Base-by-base conservation (phyloP, 495 filamentous ascomycete species). In the Symbiotaphrina buchneri region DNA sequence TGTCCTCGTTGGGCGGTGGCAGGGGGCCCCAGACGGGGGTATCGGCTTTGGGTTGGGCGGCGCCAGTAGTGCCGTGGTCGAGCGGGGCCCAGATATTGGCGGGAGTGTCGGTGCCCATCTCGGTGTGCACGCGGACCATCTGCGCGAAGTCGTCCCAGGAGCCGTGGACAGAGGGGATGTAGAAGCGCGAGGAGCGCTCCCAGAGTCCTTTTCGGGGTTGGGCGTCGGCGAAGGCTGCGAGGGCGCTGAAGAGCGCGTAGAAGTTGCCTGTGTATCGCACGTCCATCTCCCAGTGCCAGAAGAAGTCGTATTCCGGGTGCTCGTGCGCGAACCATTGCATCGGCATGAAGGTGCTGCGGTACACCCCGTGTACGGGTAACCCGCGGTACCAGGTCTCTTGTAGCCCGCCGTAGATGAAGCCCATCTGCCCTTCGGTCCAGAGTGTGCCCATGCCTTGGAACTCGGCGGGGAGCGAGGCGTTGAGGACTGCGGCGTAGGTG, bases 231-330 rank as follows among this genome's bases (percentile, higher is more conserved):
- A 81, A 97, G 18, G 45, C 50, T 25, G 58, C 56, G 23, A 87
- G 53, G 42, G 72, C 71, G 41, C 71, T 62, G 44, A 95, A 77
- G 16, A 95, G 57, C 40, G 93, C 74, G 48, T 91, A 87, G 61
- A 74, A 91, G 49, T 97, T 84, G n/a, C 87, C 90, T 0, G 76
- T 92, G 48, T 93, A 92, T 3, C 87, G 73, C 21, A 81, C 70
- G 44, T 97, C 87, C 74, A 95, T 91, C 52, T 97, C 87, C 83
- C 84, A 94, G 43, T 97, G 83, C 87, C 87, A 97, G 52, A 85
- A 77, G 51, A 72, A 79, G 35, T 95, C 90, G 45, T 87, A 97
- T 45, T 94, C 84, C 0, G 79, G 77, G 47, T 97, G 87, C 24
- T 69, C 64, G 39, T 79, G 68, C 10, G 85, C 74, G 43, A 93